Evolutionary conservation across 2,329 filamentous ascomycete species (phyloP).

Genomic region (Colletotrichum zoysiae): DNA sequence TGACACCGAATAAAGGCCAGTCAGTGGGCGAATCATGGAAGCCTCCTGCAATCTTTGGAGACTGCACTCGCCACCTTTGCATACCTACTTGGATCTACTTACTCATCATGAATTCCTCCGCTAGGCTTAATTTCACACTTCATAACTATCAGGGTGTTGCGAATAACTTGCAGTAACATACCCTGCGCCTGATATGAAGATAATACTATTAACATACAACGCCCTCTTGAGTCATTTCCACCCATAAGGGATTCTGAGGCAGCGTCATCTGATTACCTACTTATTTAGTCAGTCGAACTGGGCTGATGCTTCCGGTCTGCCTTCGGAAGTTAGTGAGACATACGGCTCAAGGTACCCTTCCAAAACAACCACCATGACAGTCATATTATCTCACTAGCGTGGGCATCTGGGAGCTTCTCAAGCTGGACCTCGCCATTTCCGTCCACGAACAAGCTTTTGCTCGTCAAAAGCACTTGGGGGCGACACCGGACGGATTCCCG

Average conservation of each 20-base stretch:
- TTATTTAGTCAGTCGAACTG: neutral
- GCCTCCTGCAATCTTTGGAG: neutral
- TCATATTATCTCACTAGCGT: neutral
- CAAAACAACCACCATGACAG: neutral
- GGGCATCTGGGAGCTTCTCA: neutral
- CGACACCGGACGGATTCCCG: neutral
- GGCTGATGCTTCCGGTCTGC: neutral
- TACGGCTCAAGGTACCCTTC: neutral
- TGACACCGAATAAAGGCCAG: too few species aligned
- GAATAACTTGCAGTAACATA: neutral
- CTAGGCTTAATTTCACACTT: neutral
- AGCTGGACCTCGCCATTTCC: constrained; percentile 12
- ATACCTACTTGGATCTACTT: neutral
- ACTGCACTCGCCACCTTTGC: neutral
- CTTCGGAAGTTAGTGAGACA: neutral
- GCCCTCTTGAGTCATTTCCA: neutral
- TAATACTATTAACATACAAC: too few species aligned
- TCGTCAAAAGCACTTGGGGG: constrained; percentile 10
- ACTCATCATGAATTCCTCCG: neutral
- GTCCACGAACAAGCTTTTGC: constrained; percentile 2
- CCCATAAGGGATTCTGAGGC: too few species aligned
- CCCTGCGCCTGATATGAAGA: neutral
- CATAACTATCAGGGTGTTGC: neutral
- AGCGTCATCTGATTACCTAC: neutral
- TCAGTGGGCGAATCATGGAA: neutral